Conservation (phyloP, 2,329 filamentous ascomycete species). For the Colletotrichum cuscutae region DNA sequence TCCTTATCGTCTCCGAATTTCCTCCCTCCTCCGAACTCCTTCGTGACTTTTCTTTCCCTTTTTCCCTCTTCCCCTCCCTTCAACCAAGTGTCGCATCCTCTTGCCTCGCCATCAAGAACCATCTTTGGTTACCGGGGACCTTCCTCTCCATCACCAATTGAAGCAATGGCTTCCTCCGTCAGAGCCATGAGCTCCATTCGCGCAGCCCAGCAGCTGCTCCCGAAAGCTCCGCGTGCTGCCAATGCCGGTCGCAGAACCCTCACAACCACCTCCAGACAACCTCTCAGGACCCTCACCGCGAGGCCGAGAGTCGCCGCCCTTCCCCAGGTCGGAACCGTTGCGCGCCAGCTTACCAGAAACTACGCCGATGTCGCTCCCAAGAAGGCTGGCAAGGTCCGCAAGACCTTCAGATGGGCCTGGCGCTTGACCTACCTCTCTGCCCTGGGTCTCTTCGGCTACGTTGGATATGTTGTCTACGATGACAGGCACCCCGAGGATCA, state of each 20-base stretch:
- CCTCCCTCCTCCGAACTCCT: slow-evolving; percentile 12
- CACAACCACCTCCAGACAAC: slow-evolving; percentile 44
- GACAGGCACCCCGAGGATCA: slow-evolving; percentile 86
- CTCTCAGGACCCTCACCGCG: slow-evolving; percentile 21
- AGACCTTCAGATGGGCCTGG: slow-evolving; percentile 83
- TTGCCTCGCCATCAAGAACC: slow-evolving; percentile 16
- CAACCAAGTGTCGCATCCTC: slow-evolving; percentile 17
- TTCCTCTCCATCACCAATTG: slow-evolving; percentile 35
- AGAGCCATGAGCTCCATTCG: slow-evolving; percentile 52
- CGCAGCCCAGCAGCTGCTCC: slow-evolving; percentile 38
- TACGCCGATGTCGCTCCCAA: slow-evolving; percentile 63
- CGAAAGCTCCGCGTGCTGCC: slow-evolving; percentile 40
- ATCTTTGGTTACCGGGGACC: slow-evolving; percentile 20
- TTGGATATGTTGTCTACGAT: slow-evolving; percentile 84
- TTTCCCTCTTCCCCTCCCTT: slow-evolving; percentile 19
- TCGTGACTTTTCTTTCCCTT: slow-evolving; percentile 1
- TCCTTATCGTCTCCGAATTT: slow-evolving; percentile 35
- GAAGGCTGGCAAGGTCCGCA: slow-evolving; percentile 70
- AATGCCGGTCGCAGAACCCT: slow-evolving; percentile 44
- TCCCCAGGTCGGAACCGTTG: slow-evolving; percentile 38
- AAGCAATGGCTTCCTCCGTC: slow-evolving; percentile 58
- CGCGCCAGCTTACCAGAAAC: slow-evolving; percentile 55
- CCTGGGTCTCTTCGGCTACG: slow-evolving; percentile 75
- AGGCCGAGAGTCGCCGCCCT: slow-evolving; percentile 22
- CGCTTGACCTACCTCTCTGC: slow-evolving; percentile 81